These are phyloP conservation scores for Thalia dealbata DNA, from an alignment of 176 grass and related monocot species.

Conservation along the genomic window DNA sequence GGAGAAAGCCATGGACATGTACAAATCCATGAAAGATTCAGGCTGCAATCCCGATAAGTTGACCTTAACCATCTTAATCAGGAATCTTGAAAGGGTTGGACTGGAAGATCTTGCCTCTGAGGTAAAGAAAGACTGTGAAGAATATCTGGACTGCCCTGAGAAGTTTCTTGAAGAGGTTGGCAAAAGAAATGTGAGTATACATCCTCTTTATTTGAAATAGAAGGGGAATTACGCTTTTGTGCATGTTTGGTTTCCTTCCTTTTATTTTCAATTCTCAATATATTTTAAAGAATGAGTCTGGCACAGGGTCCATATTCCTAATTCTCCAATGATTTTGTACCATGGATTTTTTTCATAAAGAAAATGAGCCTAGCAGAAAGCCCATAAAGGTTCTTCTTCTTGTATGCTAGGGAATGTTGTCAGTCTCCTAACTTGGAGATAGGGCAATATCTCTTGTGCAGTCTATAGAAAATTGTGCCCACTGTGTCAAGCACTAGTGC, in stretches of 20 bases:
- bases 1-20: constrained; percentile 25
- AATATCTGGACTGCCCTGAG: constrained; percentile 19
- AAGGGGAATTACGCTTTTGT: background rate
- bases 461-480: background rate
- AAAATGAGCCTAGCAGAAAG: no score
- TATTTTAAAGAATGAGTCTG: background rate
- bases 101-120: constrained; percentile 9
- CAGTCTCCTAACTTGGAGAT: background rate
- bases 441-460: background rate
- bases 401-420: no score
- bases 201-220: background rate
- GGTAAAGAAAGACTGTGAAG: constrained; percentile 20
- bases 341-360: no score
- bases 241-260: background rate
- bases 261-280: background rate
- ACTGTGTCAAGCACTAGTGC: background rate
- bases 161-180: constrained; percentile 25
- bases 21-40: constrained; percentile 22
- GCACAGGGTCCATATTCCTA: no score
- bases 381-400: no score
- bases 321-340: background rate
- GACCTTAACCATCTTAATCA: constrained; percentile 27
- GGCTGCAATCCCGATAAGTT: constrained; percentile 18
- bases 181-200: constrained; percentile 25
- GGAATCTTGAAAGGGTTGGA: constrained; percentile 22